Percentiles rank a stretch among this genome's conserved stretches.
These are phyloP conservation scores for Colletotrichum higginsianum DNA, from an alignment of 2,329 filamentous ascomycete genomes.

Conservation along the genomic window DNA sequence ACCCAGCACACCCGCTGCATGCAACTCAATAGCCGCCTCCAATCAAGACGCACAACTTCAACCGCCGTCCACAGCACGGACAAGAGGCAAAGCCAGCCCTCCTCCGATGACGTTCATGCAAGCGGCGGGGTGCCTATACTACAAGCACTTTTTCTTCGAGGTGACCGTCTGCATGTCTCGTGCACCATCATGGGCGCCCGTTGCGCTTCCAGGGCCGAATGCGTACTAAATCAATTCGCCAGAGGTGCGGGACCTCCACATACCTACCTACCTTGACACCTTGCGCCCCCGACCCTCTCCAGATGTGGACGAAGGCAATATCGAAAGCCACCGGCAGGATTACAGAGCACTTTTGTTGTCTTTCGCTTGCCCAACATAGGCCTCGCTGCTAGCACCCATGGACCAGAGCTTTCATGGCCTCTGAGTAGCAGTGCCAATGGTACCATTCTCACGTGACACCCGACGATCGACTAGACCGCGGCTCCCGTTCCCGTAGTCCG, in stretches of 20 bases:
- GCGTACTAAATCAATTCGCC: background rate
- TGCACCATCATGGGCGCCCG: slow-evolving; percentile 14
- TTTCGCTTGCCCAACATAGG: background rate
- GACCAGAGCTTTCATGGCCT: background rate
- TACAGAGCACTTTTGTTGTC: background rate
- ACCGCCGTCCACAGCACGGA: slow-evolving; percentile 21
- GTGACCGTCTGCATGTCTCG: background rate
- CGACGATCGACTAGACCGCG: background rate
- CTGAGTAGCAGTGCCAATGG: background rate
- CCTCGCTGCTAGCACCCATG: background rate
- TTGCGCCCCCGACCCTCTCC: background rate
- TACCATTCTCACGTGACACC: background rate
- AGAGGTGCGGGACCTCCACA: slow-evolving; percentile 8
- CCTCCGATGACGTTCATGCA: slow-evolving; percentile 28
- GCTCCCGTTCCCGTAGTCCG: background rate
- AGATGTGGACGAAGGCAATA: background rate
- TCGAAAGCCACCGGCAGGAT: background rate
- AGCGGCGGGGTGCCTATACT: slow-evolving; percentile 18
- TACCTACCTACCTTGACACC: too few species aligned
- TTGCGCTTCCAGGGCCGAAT: background rate
- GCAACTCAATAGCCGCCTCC: slow-evolving; percentile 30
- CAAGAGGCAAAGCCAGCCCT: slow-evolving; percentile 23
- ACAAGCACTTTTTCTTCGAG: slow-evolving; percentile 8
- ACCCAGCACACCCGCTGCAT: slow-evolving; percentile 17
- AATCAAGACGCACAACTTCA: slow-evolving; percentile 21